Percentiles rank a stretch among this genome's conserved stretches.
Evolutionary conservation across 371 early-diverging fungal species (phyloP).

Genomic region (Saksenaea vasiformis): DNA sequence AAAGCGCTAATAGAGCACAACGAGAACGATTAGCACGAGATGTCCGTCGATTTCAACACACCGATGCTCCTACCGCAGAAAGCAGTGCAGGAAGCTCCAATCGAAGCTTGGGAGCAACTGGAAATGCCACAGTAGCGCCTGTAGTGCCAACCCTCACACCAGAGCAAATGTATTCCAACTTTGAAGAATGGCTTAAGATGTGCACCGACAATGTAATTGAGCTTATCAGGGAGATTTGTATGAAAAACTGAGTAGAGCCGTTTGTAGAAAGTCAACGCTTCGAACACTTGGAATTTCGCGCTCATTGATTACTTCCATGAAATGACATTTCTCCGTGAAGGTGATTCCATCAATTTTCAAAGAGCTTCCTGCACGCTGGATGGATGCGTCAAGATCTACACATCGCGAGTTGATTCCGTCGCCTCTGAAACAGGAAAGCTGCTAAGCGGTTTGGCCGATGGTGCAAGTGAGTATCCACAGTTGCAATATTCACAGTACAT

Average conservation of each 20-base stretch:
- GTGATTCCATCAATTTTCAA: constrained; percentile 98
- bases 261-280: constrained; percentile 93
- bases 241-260: neutral
- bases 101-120: neutral
- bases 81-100: too few species aligned
- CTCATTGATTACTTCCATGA: constrained; percentile 99
- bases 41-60: constrained; percentile 3
- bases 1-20: neutral
- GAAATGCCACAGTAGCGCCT: constrained; percentile 10
- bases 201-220: constrained; percentile 89
- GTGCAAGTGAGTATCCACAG: constrained; percentile 46
- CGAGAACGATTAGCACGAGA: constrained; percentile 18
- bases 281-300: constrained; percentile 98
- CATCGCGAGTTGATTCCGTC: constrained; percentile 98
- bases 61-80: neutral
- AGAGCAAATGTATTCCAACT: constrained; percentile 62
- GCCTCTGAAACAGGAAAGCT: constrained; percentile 95
- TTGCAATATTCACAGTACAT: neutral
- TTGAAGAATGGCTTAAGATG: constrained; percentile 98
- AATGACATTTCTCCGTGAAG: constrained; percentile 91
- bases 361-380: constrained; percentile 99
- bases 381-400: constrained; percentile 99
- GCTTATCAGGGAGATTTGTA: neutral
- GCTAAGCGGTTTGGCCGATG: constrained; percentile 83
- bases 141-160: constrained; percentile 31